These are phyloP conservation scores for Candida methanosorbosa DNA, from an alignment of 805 yeast genomes.

Conservation along the genomic window DNA sequence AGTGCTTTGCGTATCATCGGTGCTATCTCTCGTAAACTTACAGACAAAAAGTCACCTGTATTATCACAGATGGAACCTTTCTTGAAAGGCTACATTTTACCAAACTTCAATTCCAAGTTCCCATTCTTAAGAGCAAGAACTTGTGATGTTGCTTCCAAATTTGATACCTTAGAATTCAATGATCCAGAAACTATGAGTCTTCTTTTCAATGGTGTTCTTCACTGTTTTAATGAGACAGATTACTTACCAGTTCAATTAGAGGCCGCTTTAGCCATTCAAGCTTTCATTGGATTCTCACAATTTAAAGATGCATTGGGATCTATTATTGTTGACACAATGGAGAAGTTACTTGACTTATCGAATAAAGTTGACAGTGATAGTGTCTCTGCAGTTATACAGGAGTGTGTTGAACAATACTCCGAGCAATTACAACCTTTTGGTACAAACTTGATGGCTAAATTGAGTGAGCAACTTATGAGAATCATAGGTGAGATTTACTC, in stretches of 20 bases:
- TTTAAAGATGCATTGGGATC: conserved; percentile 62
- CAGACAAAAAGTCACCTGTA: conserved; percentile 47
- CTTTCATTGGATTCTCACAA: conserved; percentile 54
- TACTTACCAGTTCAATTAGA: conserved; percentile 72
- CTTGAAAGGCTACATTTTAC: conserved; percentile 54
- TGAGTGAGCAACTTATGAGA: conserved; percentile 69
- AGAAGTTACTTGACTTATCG: conserved; percentile 62
- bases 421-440: conserved; percentile 92
- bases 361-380: conserved; percentile 82
- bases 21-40: conserved; percentile 52
- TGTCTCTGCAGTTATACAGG: conserved; percentile 87
- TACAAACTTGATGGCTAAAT: conserved; percentile 45
- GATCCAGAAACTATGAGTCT: conserved; percentile 26
- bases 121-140: conserved; percentile 73
- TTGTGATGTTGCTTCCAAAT: conserved; percentile 55
- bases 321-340: conserved; percentile 76
- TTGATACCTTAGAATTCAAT: conserved; percentile 51
- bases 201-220: conserved; percentile 38
- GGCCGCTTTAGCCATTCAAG: conserved; percentile 80
- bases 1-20: conserved; percentile 77
- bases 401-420: conserved; percentile 82
- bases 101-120: conserved; percentile 53
- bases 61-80: conserved; percentile 60
- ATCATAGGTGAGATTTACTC: conserved; percentile 66
- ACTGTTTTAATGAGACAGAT: conserved; percentile 37